phyloP scores from a whole-genome alignment of 176 grass and related monocot species.

The Phyllostachys edulis region DNA sequence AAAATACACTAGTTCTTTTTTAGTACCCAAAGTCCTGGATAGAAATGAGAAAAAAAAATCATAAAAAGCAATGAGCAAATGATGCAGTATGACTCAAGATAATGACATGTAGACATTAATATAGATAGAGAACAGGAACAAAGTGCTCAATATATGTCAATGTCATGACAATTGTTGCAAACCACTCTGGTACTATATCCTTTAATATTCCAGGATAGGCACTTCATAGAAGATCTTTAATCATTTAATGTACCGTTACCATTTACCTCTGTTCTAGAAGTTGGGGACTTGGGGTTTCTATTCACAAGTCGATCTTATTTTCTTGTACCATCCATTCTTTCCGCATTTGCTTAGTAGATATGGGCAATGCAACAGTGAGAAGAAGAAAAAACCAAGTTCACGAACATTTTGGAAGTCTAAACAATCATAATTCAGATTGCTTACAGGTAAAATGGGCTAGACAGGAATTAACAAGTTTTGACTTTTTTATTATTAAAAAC shows the following conservation, averaged over 20 bases:
- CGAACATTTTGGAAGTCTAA: neutral
- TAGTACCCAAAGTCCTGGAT: neutral
- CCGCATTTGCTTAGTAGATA: neutral
- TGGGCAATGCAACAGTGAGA: neutral
- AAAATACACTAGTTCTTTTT: neutral
- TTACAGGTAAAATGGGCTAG: neutral
- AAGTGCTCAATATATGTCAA: neutral
- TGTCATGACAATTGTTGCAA: constrained; percentile 12
- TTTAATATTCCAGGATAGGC: neutral
- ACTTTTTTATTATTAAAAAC: neutral
- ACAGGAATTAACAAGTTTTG: neutral
- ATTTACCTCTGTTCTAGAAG: neutral
- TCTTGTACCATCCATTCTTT: constrained; percentile 3
- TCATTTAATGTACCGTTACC: neutral
- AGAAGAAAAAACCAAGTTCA: neutral
- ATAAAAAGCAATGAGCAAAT: neutral
- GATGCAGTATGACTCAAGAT: neutral
- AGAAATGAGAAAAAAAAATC: neutral
- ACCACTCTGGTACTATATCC: neutral
- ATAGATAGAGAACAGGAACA: constrained; percentile 16
- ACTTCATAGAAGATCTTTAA: neutral
- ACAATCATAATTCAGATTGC: constrained; percentile 1
- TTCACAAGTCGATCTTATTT: constrained; percentile 13
- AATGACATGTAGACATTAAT: constrained; percentile 6
- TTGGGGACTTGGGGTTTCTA: neutral